phyloP scores from a whole-genome alignment of 176 grass and related monocot genomes.

The Miscanthus lutarioriparius region DNA sequence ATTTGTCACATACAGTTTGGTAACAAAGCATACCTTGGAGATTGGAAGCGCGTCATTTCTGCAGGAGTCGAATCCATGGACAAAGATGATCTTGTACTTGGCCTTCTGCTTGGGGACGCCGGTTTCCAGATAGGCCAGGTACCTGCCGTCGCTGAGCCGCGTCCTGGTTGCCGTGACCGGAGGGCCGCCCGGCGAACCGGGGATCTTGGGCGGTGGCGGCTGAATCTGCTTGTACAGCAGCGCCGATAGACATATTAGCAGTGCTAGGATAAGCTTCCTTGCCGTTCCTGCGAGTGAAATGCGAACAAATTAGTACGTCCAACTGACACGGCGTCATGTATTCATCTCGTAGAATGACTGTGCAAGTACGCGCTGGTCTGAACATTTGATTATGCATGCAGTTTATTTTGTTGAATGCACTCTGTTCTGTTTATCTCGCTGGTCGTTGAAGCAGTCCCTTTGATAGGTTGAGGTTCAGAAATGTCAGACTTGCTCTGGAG shows the following conservation, averaged over 20 bases:
- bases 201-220: slow-evolving; percentile 43
- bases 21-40: slow-evolving; percentile 50
- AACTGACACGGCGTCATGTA: not conserved
- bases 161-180: slow-evolving; percentile 57
- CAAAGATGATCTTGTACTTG: slow-evolving; percentile 77
- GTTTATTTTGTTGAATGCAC: not conserved
- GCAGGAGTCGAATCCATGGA: slow-evolving; percentile 82
- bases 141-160: slow-evolving; percentile 73
- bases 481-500: not conserved
- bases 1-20: not conserved
- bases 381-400: not conserved
- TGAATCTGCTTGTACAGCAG: slow-evolving; percentile 56
- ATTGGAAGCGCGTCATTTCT: slow-evolving; percentile 60
- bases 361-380: not conserved
- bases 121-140: slow-evolving; percentile 73
- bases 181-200: slow-evolving; percentile 41
- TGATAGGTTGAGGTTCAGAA: not conserved
- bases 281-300: slow-evolving; percentile 43
- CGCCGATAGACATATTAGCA: slow-evolving; percentile 38
- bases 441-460: not conserved
- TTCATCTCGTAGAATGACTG: not conserved
- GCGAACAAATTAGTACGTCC: not conserved
- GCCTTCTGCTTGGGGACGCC: slow-evolving; percentile 69
- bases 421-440: not conserved
- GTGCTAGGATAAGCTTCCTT: slow-evolving; percentile 34